These are phyloP conservation scores for Alliaria petiolata DNA, from an alignment of 345 rosid genomes.

Conservation along the genomic window DNA sequence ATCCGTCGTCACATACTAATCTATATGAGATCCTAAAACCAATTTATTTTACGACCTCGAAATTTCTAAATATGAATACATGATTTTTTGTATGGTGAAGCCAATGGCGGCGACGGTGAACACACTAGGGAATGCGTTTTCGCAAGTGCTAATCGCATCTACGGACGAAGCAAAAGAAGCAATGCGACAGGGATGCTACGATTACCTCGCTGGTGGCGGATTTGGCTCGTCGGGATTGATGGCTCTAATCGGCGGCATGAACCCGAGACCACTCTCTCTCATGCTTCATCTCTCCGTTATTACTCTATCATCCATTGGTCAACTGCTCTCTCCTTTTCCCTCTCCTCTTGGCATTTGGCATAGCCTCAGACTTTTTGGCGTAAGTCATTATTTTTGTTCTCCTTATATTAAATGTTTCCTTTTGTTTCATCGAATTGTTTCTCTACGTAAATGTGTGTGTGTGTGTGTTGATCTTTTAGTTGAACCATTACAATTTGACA, in stretches of 20 bases:
- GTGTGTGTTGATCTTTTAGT: background rate
- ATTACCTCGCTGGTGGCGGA: slow-evolving; percentile 30
- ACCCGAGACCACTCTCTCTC: slow-evolving; percentile 33
- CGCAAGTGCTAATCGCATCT: slow-evolving; percentile 30
- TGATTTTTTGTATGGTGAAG: slow-evolving; percentile 13
- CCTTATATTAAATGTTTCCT: background rate
- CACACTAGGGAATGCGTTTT: slow-evolving; percentile 33
- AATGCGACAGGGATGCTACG: slow-evolving; percentile 34
- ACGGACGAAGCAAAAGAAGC: slow-evolving; percentile 35
- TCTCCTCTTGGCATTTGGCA: slow-evolving; percentile 33
- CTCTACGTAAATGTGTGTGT: background rate
- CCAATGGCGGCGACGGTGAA: slow-evolving; percentile 42
- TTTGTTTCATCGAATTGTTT: background rate
- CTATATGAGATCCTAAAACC: background rate
- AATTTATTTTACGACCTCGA: background rate
- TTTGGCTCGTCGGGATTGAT: slow-evolving; percentile 23
- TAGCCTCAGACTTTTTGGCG: slow-evolving; percentile 26
- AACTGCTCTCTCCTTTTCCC: slow-evolving; percentile 35
- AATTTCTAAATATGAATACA: background rate
- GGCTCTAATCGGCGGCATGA: slow-evolving; percentile 35
- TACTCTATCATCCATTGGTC: slow-evolving; percentile 21
- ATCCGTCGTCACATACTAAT: background rate
- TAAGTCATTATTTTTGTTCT: slow-evolving; percentile 4
- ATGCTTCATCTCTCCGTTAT: slow-evolving; percentile 30
- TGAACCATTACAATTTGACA: background rate